These are phyloP conservation scores for Nemania bipapillata DNA, from an alignment of 2,329 filamentous ascomycete species.

Conservation along the genomic window DNA sequence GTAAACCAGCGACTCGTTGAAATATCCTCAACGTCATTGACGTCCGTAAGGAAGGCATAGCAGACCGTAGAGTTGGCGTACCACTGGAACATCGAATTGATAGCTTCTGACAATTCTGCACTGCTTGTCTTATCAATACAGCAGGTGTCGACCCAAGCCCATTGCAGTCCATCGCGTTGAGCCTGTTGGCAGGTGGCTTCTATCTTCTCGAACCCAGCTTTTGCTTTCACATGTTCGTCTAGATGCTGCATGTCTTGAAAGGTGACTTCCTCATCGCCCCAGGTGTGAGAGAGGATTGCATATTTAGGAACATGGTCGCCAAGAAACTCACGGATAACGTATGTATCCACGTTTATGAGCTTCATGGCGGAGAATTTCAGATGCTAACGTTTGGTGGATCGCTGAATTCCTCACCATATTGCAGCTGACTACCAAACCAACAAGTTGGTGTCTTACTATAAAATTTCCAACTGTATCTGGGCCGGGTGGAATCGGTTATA, in stretches of 20 bases:
- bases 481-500: too few relatives aligned
- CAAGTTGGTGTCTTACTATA: too few relatives aligned
- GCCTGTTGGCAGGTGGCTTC: conserved; percentile 26
- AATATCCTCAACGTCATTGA: conserved; percentile 30
- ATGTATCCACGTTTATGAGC: too few relatives aligned
- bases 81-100: conserved; percentile 40
- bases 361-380: too few relatives aligned
- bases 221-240: too few relatives aligned
- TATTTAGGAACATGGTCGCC: conserved; percentile 3
- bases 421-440: too few relatives aligned
- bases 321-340: too few relatives aligned
- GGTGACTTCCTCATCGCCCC: conserved; percentile 32
- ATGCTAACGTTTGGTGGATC: too few relatives aligned
- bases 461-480: too few relatives aligned
- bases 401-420: too few relatives aligned
- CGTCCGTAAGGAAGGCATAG: conserved; percentile 37
- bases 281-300: conserved; percentile 37
- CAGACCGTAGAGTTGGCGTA: conserved; percentile 29
- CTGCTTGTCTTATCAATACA: conserved; percentile 41
- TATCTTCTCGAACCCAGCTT: conserved; percentile 32
- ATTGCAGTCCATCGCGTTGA: too few relatives aligned
- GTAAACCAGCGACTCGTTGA: conserved; percentile 32
- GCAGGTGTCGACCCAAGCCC: conserved; percentile 39
- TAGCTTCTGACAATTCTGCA: conserved; percentile 36
- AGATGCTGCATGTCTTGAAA: conserved; percentile 32